Conservation (phyloP, 331 rosid species). For the Cydonia oblonga region DNA sequence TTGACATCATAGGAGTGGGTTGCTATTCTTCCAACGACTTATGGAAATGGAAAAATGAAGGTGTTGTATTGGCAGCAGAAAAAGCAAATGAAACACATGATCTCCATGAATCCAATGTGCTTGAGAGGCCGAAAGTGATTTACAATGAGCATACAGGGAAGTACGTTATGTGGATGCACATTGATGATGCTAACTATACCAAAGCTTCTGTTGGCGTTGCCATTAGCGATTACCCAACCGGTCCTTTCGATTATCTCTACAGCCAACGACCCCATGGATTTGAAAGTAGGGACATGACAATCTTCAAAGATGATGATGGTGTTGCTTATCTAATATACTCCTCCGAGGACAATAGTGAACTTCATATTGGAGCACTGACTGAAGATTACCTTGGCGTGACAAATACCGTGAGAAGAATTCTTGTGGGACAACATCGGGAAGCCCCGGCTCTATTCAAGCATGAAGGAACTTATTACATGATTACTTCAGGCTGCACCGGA, state of each 20-base stretch:
- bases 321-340: constrained; percentile 83
- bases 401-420: constrained; percentile 45
- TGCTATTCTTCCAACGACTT: constrained; percentile 95
- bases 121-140: constrained; percentile 92
- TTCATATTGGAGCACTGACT: constrained; percentile 79
- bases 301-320: constrained; percentile 87
- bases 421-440: constrained; percentile 88
- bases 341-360: constrained; percentile 90
- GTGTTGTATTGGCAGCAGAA: constrained; percentile 77
- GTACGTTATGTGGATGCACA: constrained; percentile 98
- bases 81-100: constrained; percentile 78
- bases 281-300: constrained; percentile 92
- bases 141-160: constrained; percentile 71
- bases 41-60: constrained; percentile 96
- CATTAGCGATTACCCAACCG: constrained; percentile 64
- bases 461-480: constrained; percentile 85
- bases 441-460: constrained; percentile 93
- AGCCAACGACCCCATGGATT: constrained; percentile 88
- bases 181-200: constrained; percentile 87
- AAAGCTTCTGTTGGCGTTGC: constrained; percentile 88
- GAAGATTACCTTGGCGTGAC: constrained; percentile 69
- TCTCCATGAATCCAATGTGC: constrained; percentile 80
- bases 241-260: constrained; percentile 76
- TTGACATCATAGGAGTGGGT: constrained; percentile 91
- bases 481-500: constrained; percentile 98